Evolutionary conservation across 805 yeast genomes (phyloP).

Genomic region (Tetrapisispora iriomotensis): DNA sequence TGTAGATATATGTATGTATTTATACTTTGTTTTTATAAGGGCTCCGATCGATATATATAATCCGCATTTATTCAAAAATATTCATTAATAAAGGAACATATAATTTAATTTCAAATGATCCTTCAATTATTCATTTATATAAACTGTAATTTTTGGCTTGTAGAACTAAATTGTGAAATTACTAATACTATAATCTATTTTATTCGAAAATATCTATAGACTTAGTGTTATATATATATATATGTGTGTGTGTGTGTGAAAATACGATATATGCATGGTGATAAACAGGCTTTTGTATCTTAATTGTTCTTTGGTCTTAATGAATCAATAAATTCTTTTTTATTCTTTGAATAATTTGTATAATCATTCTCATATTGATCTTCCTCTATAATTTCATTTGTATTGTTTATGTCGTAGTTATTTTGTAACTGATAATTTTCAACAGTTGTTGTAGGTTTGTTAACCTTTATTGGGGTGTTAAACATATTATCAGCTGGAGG

Average conservation of each 20-base stretch:
- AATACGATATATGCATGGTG: background rate
- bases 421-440: slow-evolving; percentile 6
- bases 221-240: too few relatives aligned
- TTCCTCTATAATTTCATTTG: slow-evolving; percentile 32
- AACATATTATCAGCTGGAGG: slow-evolving; percentile 16
- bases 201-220: background rate
- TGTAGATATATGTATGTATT: too few relatives aligned
- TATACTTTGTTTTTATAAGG: too few relatives aligned
- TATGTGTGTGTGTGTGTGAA: too few relatives aligned
- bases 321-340: slow-evolving; percentile 33
- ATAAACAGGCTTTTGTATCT: background rate
- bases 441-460: slow-evolving; percentile 1
- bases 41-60: too few relatives aligned
- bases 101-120: too few relatives aligned
- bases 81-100: too few relatives aligned
- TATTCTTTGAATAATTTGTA: slow-evolving; percentile 37
- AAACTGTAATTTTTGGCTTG: too few relatives aligned
- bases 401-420: slow-evolving; percentile 17
- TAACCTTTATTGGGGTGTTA: slow-evolving; percentile 15
- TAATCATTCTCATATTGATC: slow-evolving; percentile 39
- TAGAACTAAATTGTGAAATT: too few relatives aligned
- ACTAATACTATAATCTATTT: too few relatives aligned
- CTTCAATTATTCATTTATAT: too few relatives aligned
- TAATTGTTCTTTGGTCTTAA: slow-evolving; percentile 30
- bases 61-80: too few relatives aligned